A percentile compares a stretch with the other conserved stretches of the same genome.
Evolutionary conservation across 2,329 filamentous ascomycete genomes (phyloP).

Genomic region (Xylaria sp.): DNA sequence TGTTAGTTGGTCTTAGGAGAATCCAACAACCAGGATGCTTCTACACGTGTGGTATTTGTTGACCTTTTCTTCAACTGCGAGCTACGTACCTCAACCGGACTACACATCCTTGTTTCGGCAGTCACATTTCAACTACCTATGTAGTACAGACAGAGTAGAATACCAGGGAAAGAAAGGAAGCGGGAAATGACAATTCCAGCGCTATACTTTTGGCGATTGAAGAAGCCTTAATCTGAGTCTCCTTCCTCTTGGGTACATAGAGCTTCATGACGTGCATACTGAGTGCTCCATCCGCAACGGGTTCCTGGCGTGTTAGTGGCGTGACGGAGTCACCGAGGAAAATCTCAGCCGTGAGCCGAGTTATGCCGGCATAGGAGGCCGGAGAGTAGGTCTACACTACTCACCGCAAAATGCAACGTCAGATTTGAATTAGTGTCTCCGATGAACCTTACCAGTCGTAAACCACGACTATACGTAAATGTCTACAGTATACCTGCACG

Average conservation of each 20-base stretch:
- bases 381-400: background rate
- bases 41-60: background rate
- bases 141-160: no score
- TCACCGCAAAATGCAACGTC: conserved; percentile 3
- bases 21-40: background rate
- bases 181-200: background rate
- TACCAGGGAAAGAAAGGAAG: background rate
- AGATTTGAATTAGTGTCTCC: conserved; percentile 1
- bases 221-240: background rate
- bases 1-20: conserved; percentile 1
- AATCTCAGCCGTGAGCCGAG: conserved; percentile 13
- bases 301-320: conserved; percentile 12
- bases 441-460: background rate
- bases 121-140: background rate
- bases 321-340: conserved; percentile 10
- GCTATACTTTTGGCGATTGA: background rate
- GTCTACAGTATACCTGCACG: no score
- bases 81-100: background rate
- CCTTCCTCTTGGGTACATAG: conserved; percentile 18
- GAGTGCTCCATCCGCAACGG: background rate
- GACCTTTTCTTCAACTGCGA: background rate
- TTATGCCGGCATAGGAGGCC: conserved; percentile 15
- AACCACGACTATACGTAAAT: no score
- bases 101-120: background rate
- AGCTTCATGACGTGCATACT: background rate